These are phyloP conservation scores for Hericium rajendrae DNA, from an alignment of 768 basidiomycete species.

Conservation along the genomic window DNA sequence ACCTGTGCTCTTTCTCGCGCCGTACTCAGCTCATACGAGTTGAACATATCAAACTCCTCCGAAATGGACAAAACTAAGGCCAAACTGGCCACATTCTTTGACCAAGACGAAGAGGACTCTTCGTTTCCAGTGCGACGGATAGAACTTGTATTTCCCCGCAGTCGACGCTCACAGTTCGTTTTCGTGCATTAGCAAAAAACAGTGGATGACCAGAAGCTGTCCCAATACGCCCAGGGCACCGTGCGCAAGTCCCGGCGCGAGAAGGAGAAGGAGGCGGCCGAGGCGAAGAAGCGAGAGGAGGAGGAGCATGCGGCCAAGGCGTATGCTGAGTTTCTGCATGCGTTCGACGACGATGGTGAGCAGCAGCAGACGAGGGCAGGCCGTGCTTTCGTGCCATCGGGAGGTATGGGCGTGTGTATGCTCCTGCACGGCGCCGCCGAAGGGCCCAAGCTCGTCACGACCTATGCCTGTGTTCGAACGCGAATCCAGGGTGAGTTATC, in stretches of 20 bases:
- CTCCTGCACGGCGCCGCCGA: constrained; percentile 24
- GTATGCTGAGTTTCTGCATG: constrained; percentile 77
- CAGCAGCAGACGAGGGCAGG: constrained; percentile 53
- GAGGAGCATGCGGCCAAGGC: constrained; percentile 72
- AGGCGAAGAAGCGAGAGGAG: constrained; percentile 79
- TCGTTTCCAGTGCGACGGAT: constrained; percentile 89
- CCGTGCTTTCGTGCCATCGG: constrained; percentile 40
- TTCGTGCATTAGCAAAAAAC: constrained; percentile 61
- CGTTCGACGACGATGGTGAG: constrained; percentile 60
- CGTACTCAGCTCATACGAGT: background rate
- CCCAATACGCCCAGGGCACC: constrained; percentile 79
- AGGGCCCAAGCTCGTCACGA: constrained; percentile 22
- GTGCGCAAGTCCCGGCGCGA: constrained; percentile 85
- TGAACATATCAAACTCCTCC: background rate
- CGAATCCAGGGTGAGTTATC: constrained; percentile 20
- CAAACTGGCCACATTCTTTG: constrained; percentile 72
- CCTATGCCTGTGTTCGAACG: constrained; percentile 22
- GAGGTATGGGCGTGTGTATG: constrained; percentile 35
- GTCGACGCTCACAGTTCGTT: constrained; percentile 51
- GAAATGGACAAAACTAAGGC: constrained; percentile 63
- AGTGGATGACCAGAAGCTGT: constrained; percentile 77
- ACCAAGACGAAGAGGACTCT: constrained; percentile 76
- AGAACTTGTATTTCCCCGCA: constrained; percentile 42
- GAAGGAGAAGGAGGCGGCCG: constrained; percentile 87
- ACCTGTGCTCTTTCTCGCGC: no score